Base-by-base conservation (phyloP, 2,329 filamentous ascomycete genomes). In the Geosmithia putterillii region DNA sequence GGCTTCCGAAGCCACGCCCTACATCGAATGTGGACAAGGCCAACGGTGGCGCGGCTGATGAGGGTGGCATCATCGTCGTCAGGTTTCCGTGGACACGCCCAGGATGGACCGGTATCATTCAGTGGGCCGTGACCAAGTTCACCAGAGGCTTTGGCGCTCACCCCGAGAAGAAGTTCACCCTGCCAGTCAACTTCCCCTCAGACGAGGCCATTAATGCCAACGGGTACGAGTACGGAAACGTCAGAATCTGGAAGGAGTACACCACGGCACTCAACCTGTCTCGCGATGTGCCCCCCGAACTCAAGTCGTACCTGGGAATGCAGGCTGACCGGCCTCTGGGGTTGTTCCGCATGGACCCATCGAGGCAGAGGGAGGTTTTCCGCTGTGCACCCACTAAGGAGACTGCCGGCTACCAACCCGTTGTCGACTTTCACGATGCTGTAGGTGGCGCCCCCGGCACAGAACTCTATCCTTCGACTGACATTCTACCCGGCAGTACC, bases 341-440 rank as follows among this genome's bases (percentile, higher is more conserved):
- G 7, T 57, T 90, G 21, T 87, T 89, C 62, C 72, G 83, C 46
- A 68, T 83, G 49, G 76, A 85, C 53, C 73, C 76, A 14, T 60
- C 56, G 20, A 65, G 65, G 38, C 61, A 74, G 42, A 68, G 82
- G 21, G 66, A 78, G 47, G 76, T 86, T 2, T 70, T 70, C 46
- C 66, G 73, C 44, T 74, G 71, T 55, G 79, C 80, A 8, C 80
- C 82, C 1, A 66, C 59, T 15, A 69, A 70, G 48, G 70, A 71
- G 7, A 68, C 71, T 3, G 65, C 78, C 0, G 79, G 79, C 0
- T 81, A 81, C 50, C 76, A 83, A 54, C 75, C 80, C 1, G 65
- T 76, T 6, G 71, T 81, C 12, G 78, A 78, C 41, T 85, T 86
- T 55, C 77, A 82, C 47, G 83, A 87, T 56, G 76, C 76, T 38